A percentile compares a stretch with the other conserved stretches of the same genome.
Conservation (phyloP, 208 protist species). For the Leishmania mexicana region DNA sequence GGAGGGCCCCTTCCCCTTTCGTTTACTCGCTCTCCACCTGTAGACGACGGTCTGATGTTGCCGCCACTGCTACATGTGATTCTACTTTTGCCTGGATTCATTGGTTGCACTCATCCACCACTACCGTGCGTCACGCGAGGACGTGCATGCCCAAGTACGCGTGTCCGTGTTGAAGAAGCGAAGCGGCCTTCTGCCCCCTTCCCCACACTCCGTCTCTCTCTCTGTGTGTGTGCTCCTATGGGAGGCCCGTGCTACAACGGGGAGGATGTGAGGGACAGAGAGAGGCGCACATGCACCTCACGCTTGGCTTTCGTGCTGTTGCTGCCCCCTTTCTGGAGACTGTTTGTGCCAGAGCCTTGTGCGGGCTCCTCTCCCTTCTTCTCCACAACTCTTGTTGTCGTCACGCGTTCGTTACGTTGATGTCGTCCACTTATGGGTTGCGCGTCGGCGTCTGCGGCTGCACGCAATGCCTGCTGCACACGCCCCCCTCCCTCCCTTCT, state of each 20-base stretch:
- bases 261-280: not conserved
- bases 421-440: too few species aligned
- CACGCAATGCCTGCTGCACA: not conserved
- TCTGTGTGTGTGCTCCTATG: not conserved
- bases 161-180: not conserved
- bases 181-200: not conserved
- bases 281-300: not conserved
- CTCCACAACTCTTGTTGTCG: not conserved
- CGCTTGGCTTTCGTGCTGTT: not conserved
- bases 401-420: not conserved
- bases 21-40: not conserved
- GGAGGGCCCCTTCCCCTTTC: not conserved
- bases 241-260: not conserved
- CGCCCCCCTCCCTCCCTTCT: not conserved
- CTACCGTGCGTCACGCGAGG: not conserved
- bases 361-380: conserved; percentile 1
- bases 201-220: not conserved
- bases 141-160: not conserved
- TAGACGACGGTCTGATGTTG: not conserved
- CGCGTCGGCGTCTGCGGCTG: too few species aligned
- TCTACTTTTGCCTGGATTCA: not conserved
- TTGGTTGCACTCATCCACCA: not conserved
- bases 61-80: not conserved
- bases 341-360: not conserved
- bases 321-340: not conserved